These are phyloP conservation scores for Aspergillus taichungensis DNA, from an alignment of 495 filamentous ascomycete genomes.

Conservation along the genomic window DNA sequence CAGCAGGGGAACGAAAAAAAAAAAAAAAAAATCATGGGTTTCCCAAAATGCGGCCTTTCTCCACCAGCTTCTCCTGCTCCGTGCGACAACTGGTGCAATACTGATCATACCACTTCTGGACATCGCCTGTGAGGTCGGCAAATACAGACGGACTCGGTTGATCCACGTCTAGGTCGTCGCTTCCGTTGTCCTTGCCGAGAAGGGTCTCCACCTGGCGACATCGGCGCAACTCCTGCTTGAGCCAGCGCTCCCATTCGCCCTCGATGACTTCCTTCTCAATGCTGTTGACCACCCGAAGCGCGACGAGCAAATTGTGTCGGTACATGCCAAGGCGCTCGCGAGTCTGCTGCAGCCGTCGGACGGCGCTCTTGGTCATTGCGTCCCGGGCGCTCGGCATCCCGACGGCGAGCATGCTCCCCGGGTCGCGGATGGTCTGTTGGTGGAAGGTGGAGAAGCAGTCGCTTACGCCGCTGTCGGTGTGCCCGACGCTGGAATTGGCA, in stretches of 20 bases:
- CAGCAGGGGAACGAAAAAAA: neutral
- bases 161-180: constrained; percentile 17
- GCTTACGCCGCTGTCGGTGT: constrained; percentile 23
- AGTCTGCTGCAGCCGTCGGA: constrained; percentile 61
- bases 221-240: constrained; percentile 57
- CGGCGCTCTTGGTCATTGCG: constrained; percentile 46
- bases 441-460: constrained; percentile 40
- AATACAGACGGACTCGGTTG: constrained; percentile 21
- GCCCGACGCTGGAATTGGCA: constrained; percentile 32
- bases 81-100: constrained; percentile 67
- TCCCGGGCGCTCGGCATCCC: constrained; percentile 30
- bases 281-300: constrained; percentile 79
- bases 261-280: constrained; percentile 77
- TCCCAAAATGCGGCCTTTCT: constrained; percentile 14
- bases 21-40: neutral
- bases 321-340: constrained; percentile 74
- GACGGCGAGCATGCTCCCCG: constrained; percentile 18
- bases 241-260: constrained; percentile 88
- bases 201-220: constrained; percentile 56
- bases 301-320: constrained; percentile 87
- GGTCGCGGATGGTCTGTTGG: constrained; percentile 27
- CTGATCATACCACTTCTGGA: constrained; percentile 56
- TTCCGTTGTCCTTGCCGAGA: constrained; percentile 25
- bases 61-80: constrained; percentile 40
- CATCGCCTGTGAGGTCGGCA: constrained; percentile 34